These are phyloP conservation scores for Casuarina equisetifolia DNA, from an alignment of 306 rosid genomes.

Conservation along the genomic window DNA sequence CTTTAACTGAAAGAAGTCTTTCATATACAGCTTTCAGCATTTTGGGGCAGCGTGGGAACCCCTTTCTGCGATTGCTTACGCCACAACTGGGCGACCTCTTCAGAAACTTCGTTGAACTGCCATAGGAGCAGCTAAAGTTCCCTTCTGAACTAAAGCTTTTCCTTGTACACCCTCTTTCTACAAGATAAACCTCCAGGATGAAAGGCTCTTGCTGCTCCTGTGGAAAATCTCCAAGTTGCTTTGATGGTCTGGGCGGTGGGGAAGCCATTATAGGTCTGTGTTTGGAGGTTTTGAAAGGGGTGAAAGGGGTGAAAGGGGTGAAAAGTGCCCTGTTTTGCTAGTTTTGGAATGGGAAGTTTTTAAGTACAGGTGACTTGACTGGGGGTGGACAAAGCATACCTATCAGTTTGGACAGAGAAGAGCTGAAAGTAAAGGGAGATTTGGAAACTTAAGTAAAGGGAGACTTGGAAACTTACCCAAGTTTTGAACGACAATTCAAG, in stretches of 20 bases:
- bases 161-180: slow-evolving; percentile 53
- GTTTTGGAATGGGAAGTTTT: slow-evolving; percentile 23
- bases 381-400: slow-evolving; percentile 23
- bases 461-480: too few relatives aligned
- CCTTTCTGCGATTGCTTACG: slow-evolving; percentile 29
- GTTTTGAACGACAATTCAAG: too few relatives aligned
- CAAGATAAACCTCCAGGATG: slow-evolving; percentile 55
- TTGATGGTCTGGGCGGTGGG: slow-evolving; percentile 40
- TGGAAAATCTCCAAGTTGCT: slow-evolving; percentile 63
- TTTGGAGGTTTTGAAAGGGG: slow-evolving; percentile 3
- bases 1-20: slow-evolving; percentile 41
- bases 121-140: slow-evolving; percentile 19
- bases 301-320: not conserved
- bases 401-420: slow-evolving; percentile 27
- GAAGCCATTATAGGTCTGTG: slow-evolving; percentile 53
- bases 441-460: too few relatives aligned
- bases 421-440: slow-evolving; percentile 7
- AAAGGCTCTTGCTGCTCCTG: slow-evolving; percentile 83
- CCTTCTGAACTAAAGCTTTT: slow-evolving; percentile 24
- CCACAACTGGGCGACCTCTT: slow-evolving; percentile 31
- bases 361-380: slow-evolving; percentile 32
- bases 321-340: slow-evolving; percentile 1
- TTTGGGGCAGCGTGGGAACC: slow-evolving; percentile 36
- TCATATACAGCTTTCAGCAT: slow-evolving; percentile 39
- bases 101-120: slow-evolving; percentile 27